Conservation (phyloP, 805 yeast species). For the Myxozyma melibiosi region DNA sequence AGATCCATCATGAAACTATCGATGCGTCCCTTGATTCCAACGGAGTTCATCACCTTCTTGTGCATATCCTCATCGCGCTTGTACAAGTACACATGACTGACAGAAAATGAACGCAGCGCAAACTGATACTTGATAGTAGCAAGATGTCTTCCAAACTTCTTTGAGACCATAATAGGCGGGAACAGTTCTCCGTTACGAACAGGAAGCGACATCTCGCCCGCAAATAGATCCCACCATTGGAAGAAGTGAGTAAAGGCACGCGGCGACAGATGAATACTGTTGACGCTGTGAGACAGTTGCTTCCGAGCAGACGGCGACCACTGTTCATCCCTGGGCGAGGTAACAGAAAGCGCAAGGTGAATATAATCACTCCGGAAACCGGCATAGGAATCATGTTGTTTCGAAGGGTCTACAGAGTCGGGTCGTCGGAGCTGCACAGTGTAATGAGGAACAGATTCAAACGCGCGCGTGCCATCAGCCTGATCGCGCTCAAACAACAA, state of each 20-base stretch:
- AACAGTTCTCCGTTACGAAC: conserved; percentile 74
- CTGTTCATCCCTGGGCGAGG: conserved; percentile 44
- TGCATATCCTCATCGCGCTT: conserved; percentile 50
- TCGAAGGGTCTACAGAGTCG: conserved; percentile 48
- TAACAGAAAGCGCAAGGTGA: conserved; percentile 65
- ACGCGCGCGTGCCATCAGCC: conserved; percentile 47
- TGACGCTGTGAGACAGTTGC: conserved; percentile 46
- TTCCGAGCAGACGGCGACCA: conserved; percentile 32
- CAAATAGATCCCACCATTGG: conserved; percentile 83
- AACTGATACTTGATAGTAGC: conserved; percentile 80
- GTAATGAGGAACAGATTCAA: conserved; percentile 61
- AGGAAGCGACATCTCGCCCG: conserved; percentile 78
- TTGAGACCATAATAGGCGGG: conserved; percentile 47
- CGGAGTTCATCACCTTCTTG: conserved; percentile 48
- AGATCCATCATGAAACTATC: conserved; percentile 61
- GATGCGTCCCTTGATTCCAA: conserved; percentile 71
- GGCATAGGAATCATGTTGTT: conserved; percentile 72
- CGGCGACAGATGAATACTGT: conserved; percentile 79
- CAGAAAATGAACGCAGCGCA: conserved; percentile 67
- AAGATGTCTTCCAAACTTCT: conserved; percentile 74
- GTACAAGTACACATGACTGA: conserved; percentile 68
- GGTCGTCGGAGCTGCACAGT: conserved; percentile 66
- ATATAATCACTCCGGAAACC: conserved; percentile 82
- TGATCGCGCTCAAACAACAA: conserved; percentile 68
- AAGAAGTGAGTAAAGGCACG: conserved; percentile 66